These are phyloP conservation scores for Draba incana DNA, from an alignment of 345 rosid genomes.

Conservation along the genomic window DNA sequence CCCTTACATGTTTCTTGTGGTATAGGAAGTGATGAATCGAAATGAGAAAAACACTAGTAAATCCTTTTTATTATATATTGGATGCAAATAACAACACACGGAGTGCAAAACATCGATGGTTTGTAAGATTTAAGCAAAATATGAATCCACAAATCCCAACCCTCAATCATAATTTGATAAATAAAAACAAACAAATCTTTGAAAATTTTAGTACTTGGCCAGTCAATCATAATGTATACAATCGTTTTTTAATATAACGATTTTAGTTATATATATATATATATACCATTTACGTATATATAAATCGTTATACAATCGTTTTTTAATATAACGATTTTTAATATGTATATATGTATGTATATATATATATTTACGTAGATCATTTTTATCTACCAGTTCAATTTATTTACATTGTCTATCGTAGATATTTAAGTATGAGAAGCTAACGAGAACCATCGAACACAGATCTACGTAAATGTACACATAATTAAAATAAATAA, in stretches of 20 bases:
- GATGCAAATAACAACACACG: constrained; percentile 1
- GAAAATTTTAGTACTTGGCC: constrained; percentile 35
- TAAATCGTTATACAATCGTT: too few species aligned
- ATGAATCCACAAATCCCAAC: too few species aligned
- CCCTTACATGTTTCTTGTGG: constrained; percentile 16
- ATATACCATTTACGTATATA: too few species aligned
- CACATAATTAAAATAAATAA: background rate
- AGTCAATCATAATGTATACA: background rate
- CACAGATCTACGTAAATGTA: constrained; percentile 23
- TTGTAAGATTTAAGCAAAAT: too few species aligned
- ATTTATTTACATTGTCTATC: background rate
- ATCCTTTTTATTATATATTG: constrained; percentile 12
- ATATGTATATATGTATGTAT: too few species aligned
- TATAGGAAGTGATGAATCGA: background rate
- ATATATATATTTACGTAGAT: too few species aligned
- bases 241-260: too few species aligned
- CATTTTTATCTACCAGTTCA: too few species aligned
- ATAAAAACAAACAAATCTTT: constrained; percentile 10
- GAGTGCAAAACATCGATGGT: constrained; percentile 1
- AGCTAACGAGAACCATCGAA: constrained; percentile 22
- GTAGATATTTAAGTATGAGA: constrained; percentile 1
- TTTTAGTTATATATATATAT: too few species aligned
- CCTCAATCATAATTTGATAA: background rate
- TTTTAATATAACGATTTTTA: too few species aligned
- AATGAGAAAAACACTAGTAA: background rate